Percentiles rank a stretch among this genome's conserved stretches.
These are phyloP conservation scores for Raddia distichophylla DNA, from an alignment of 176 grass and related monocot genomes.

Conservation along the genomic window DNA sequence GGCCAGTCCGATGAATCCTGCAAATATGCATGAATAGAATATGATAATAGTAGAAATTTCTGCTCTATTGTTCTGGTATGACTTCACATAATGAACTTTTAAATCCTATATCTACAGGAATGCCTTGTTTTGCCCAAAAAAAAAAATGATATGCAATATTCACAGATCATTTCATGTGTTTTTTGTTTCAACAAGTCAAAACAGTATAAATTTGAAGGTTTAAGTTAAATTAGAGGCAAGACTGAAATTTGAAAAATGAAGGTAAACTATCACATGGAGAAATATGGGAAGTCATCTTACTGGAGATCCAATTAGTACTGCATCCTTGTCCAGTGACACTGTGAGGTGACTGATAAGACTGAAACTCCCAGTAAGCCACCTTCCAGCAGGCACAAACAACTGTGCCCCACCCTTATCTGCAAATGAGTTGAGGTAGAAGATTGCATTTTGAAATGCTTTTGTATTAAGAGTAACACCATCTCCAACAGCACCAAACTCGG, in stretches of 20 bases:
- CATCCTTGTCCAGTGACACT: constrained; percentile 81
- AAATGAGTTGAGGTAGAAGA: constrained; percentile 95
- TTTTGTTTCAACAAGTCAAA: not conserved
- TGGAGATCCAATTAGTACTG: constrained; percentile 81
- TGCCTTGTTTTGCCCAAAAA: not conserved
- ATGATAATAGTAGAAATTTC: not conserved
- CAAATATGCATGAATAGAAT: not conserved
- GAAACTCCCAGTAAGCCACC: constrained; percentile 95
- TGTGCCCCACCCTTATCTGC: constrained; percentile 90
- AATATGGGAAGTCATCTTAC: constrained; percentile 62
- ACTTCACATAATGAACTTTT: not conserved
- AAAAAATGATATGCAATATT: not conserved
- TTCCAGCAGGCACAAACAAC: constrained; percentile 90
- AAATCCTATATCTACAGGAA: not conserved
- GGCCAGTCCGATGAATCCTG: constrained; percentile 72
- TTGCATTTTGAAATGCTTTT: constrained; percentile 96
- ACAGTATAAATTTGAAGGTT: not conserved
- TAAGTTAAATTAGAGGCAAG: not conserved
- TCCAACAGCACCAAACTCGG: constrained; percentile 84
- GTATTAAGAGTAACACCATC: constrained; percentile 88
- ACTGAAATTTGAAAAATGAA: not conserved
- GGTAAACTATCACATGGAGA: not conserved
- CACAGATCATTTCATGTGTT: not conserved
- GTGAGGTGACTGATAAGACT: constrained; percentile 91
- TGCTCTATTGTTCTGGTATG: not conserved